Evolutionary conservation across 108 stramenopile species (phyloP), one percentile per base, ranked within the genome.

Genomic region (Pseudonitzschia delicatissima): DNA sequence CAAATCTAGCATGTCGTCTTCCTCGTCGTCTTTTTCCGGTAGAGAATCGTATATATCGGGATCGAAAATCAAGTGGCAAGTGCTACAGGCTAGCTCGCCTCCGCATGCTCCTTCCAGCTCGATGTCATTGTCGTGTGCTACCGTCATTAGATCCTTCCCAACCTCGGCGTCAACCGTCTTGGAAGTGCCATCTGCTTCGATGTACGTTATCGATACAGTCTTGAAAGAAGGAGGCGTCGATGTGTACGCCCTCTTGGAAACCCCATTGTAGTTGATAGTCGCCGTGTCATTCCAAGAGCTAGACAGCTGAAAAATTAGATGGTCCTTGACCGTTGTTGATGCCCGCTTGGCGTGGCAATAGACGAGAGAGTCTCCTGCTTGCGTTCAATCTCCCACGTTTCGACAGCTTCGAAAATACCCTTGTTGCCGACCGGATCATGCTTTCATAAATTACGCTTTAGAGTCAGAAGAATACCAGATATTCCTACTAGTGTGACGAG

Each of bases 1-100:
- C 49, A 99, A 80, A 80, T 99, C 98, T 50, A 99, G 77, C 98
- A 99, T 99, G 74, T 99, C 98, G 17, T 97, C 97, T 76, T 99
- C 98, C 62, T 98, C 98, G 50, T 94, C 92, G 27, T 85, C 69
- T 71, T 89, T 96, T 44, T 77, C 69, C 11, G 95, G 95, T 8
- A 99, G 88, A 36, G 74, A 70, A 48, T 92, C 91, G 73, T 87
- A 99, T 37, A 88, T 72, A 21, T 84, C 93, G 73, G 89, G 63
- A 60, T 95, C 92, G 62, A 98, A 89, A 11, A 99, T 82, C 27
- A 97, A 82, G 76, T 98, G 97, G 71, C 97, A 98, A 28, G 93
- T 94, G 5, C 84, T 79, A 71, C 93, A 94, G 9, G 93, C 93
- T 15, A 94, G 45, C 52, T 94, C 93, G 23, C 88, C 91, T 37